These are phyloP conservation scores for Globisporangium spinosum DNA, from an alignment of 352 stramenopile genomes.

Conservation along the genomic window DNA sequence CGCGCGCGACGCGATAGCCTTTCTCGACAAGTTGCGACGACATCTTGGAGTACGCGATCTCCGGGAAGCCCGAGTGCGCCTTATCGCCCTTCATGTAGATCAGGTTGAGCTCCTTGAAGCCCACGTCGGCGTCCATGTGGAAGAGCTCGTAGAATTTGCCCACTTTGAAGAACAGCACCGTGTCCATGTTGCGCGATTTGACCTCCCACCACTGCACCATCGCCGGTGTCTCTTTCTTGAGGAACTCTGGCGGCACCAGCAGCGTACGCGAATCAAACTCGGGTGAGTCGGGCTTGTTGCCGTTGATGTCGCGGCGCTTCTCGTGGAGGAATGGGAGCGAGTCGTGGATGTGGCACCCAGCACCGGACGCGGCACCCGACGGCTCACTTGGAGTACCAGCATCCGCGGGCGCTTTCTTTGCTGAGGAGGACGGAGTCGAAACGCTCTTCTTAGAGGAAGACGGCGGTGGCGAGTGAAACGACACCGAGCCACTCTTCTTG, in stretches of 20 bases:
- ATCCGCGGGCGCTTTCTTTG: slow-evolving; percentile 23
- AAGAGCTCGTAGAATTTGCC: slow-evolving; percentile 96
- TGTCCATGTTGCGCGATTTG: slow-evolving; percentile 97
- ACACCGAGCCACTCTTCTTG: slow-evolving; percentile 23
- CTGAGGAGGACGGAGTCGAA: slow-evolving; percentile 10
- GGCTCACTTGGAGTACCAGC: slow-evolving; percentile 11
- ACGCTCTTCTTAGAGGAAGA: slow-evolving; percentile 25
- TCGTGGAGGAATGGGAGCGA: slow-evolving; percentile 88
- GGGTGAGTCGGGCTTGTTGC: slow-evolving; percentile 71
- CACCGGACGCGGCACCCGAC: slow-evolving; percentile 40
- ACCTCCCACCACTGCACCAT: slow-evolving; percentile 99
- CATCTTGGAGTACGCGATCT: slow-evolving; percentile 97
- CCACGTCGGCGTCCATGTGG: slow-evolving; percentile 98
- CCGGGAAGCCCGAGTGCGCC: slow-evolving; percentile 97
- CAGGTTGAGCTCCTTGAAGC: slow-evolving; percentile 93
- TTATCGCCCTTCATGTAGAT: slow-evolving; percentile 99
- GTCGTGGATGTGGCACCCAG: slow-evolving; percentile 89
- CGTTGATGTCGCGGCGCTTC: slow-evolving; percentile 87
- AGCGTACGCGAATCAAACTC: slow-evolving; percentile 94
- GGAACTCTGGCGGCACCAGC: slow-evolving; percentile 81
- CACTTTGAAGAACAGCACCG: slow-evolving; percentile 98
- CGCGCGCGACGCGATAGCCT: slow-evolving; percentile 96
- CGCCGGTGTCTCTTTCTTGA: slow-evolving; percentile 91
- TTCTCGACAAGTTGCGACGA: slow-evolving; percentile 92
- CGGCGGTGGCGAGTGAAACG: slow-evolving; percentile 36